Evolutionary conservation across 2,329 filamentous ascomycete genomes (phyloP), one percentile per base, ranked within the genome.

Genomic region (Fusarium globosum): DNA sequence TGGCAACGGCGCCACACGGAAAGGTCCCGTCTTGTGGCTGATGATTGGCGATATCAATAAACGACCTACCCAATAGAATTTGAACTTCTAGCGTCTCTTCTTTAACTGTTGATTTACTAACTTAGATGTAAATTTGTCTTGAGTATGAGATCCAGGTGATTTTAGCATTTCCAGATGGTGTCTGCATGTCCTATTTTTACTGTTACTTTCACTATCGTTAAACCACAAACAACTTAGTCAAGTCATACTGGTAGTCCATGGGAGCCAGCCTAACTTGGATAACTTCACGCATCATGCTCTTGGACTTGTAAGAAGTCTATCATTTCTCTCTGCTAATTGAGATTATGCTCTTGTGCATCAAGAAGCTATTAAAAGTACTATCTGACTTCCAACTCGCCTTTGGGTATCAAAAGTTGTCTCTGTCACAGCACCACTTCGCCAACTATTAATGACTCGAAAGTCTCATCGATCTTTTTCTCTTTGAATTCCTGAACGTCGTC

Each of bases 1-100:
- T 74, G 71, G 45, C 36, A 18, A 55, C 43, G 38, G 36, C 71
- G 69, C 71, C 64, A 61, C 62, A 73, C 52, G 21, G 41, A 66
- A 61, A 48, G 30, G 33, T 23, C 38, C 35, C 58, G 68, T 74
- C 41, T 33, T 65, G 71, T 74, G 71, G 71, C 71, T 74, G 68
- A 64, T 74, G 68, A 64, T 59, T 68, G 41, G 35, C n/a, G 33
- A 69, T 48, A 30, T 12, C 23, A 51, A 65, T 23, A 55, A 69
- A 21, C 55, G 55, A 59, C 42, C 59, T 60, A 63, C 33, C 42
- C 23, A 49, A n/a, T 21, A 35, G 42, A 58, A 58, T 28, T 36
- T 23, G 55, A 30, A 18, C 30, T 36, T 46, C n/a, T 26, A 33
- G 30, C 23, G 14, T 23, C 33, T 41, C 26, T 28, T 28, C 6